Evolutionary conservation across 2,329 filamentous ascomycete species (phyloP), one percentile per base, ranked within the genome.

Genomic region (Lojkania enalia): DNA sequence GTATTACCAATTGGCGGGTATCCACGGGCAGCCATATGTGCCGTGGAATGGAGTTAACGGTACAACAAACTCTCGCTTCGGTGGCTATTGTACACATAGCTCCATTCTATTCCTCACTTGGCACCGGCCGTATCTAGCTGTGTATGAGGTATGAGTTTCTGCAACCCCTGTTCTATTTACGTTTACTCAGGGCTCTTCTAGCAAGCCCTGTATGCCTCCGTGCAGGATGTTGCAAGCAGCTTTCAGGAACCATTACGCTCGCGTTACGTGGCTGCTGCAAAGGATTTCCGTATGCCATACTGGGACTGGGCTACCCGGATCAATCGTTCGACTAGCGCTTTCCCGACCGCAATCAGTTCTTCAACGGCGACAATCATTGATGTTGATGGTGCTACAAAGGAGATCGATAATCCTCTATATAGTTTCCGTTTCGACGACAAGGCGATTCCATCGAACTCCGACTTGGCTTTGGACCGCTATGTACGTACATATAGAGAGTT

Each of bases 21-120:
- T 27, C 61, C 27, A n/a, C 48, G 65, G 63, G 18, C 56, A 48
- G 35, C 64, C 64, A 1, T 67, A 75, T 51, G 67, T 67, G 15
- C 60, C 53, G 11, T 69, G 64, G 61, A 53, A 64, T 20, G 52
- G 63, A 20, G 65, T 57, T 5, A 49, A 56, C 21, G 63, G 64
- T 5, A 30, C 57, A 0, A 33, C 74, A 73, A 44, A 70, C 5
- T 62, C 61, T 35, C 48, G 31, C 5, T 20, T 47, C 50, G 39
- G 48, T 1, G 87, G 88, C 18, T 95, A 91, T 61, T 95, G 90
- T 64, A 81, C 82, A 4, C 90, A 95, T 66, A 80, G 77, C 19
- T 90, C 87, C 2, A 82, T 86, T 23, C 71, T 95, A 12, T 94
- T 95, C 64, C 79, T 87, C n/a, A 80, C 83, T 20, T 95, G 90